Evolutionary conservation across 192 early-diverging fungal species (phyloP), one percentile per base, ranked within the genome.

Genomic region (Dimargaris cristalligena): DNA sequence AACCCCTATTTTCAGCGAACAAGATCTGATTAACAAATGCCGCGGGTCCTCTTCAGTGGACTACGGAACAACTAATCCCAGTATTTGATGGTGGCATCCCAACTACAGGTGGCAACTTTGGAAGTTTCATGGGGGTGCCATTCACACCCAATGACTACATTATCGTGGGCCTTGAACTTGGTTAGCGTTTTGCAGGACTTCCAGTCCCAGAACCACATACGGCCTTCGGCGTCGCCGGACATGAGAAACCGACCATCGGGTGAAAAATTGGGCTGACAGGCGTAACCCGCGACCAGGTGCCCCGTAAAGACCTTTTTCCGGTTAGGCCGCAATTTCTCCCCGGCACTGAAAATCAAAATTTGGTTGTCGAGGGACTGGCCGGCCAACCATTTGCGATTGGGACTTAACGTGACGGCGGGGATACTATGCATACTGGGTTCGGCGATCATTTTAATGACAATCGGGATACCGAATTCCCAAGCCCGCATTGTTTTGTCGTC

Each of bases 391-490:
- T 93, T 92, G 64, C 81, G 83, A 62, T 81, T 89, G 16, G 88
- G 92, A 65, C 87, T 84, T 49, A 91, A 64, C 0, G 96, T 79
- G 14, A 94, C 92, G 6, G 91, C 79, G 13, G 96, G 94, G 80
- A 99, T 91, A 28, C 87, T 87, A 60, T 96, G 90, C 92, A 99
- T 95, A 52, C 83, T 81, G 4, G 93, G 86, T 46, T 99, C 96
- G 22, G 94, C 91, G 62, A 96, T 81, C 61, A 92, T 89, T 73
- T 96, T 96, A 75, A 99, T 94, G 34, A 94, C 91, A 2, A 99
- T 91, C 3, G 96, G 96, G 63, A 99, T 99, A 61, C 89, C 94
- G 67, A 80, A 94, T 74, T 99, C 96, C 96, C 96, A 99, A 50
- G 84, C 90, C 46, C 96, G 82, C 60, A 99, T 68, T 22, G 88